A percentile compares a stretch with the other conserved stretches of the same genome.
Evolutionary conservation across 345 rosid genomes (phyloP).

Genomic region (Syzygium grande): DNA sequence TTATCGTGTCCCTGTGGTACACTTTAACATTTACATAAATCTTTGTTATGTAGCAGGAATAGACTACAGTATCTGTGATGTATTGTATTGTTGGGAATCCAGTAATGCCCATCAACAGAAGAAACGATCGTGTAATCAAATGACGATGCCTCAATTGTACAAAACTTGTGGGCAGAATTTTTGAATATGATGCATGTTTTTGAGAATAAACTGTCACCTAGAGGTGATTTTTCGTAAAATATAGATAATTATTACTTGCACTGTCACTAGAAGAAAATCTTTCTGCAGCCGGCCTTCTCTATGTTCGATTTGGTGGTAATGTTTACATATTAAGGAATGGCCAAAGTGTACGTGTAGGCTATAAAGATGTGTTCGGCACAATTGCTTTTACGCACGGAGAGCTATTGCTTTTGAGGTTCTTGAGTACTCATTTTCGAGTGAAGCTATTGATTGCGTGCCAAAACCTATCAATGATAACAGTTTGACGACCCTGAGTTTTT

Average conservation of each 20-base stretch:
- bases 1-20: not conserved
- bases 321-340: not conserved
- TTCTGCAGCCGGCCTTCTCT: not conserved
- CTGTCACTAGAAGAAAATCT: not conserved
- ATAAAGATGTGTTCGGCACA: not conserved
- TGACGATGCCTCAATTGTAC: not conserved
- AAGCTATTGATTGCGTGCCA: not conserved
- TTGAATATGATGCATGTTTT: not conserved
- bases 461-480: not conserved
- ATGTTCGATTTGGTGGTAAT: not conserved
- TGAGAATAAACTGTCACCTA: not conserved
- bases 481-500: not conserved
- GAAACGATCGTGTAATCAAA: not conserved
- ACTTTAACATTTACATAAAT: not conserved
- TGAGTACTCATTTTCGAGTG: not conserved
- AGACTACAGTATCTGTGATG: not conserved
- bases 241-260: not conserved
- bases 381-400: not conserved
- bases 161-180: not conserved
- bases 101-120: not conserved
- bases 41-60: not conserved
- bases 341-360: not conserved
- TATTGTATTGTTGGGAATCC: not conserved
- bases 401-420: not conserved
- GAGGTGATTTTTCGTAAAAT: not conserved